Conservation (phyloP, 306 rosid genomes). For the Corylus avellana region DNA sequence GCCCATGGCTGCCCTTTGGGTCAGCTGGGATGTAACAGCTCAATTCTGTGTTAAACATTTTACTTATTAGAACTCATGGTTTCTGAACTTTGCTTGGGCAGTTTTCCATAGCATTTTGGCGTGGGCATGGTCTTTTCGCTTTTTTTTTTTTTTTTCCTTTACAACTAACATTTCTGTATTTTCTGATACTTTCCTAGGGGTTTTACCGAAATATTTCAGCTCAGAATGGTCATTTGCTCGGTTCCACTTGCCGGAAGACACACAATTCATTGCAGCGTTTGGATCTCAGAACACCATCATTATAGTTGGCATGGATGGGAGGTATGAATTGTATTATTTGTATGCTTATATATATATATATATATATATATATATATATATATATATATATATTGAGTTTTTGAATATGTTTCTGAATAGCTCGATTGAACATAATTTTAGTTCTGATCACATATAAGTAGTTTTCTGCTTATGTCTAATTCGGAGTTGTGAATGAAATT, state of each 20-base stretch:
- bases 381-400: not conserved
- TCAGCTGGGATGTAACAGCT: not conserved
- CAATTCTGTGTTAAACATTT: not conserved
- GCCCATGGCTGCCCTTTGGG: not conserved
- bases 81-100: conserved; percentile 22
- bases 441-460: conserved; percentile 6
- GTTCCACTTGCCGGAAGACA: conserved; percentile 75
- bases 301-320: conserved; percentile 86
- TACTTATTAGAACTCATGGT: conserved; percentile 5
- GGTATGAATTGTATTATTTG: conserved; percentile 41
- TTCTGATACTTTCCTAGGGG: conserved; percentile 48
- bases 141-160: conserved; percentile 17
- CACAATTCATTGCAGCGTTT: conserved; percentile 77
- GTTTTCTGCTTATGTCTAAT: not conserved
- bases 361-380: not conserved
- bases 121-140: conserved; percentile 1
- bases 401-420: not conserved
- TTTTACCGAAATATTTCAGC: conserved; percentile 94
- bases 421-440: not conserved
- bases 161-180: conserved; percentile 9
- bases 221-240: conserved; percentile 98
- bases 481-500: not conserved
- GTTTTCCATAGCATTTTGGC: conserved; percentile 1
- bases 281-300: conserved; percentile 75
- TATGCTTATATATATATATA: no score